Base-by-base conservation (phyloP, 768 basidiomycete genomes). In the Tricholoma bakamatsutake region DNA sequence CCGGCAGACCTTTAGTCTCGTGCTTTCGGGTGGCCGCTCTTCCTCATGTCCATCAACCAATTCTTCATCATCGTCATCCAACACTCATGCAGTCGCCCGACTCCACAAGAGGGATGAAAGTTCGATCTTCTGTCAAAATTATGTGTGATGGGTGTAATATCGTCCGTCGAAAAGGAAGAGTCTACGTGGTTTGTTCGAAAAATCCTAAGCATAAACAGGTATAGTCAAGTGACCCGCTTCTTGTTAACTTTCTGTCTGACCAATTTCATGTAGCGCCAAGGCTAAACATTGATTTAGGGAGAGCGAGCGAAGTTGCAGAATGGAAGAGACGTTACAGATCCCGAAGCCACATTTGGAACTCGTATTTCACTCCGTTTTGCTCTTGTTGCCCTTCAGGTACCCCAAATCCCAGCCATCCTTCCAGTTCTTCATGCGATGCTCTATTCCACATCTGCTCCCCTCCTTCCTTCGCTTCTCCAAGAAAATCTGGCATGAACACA, bases 201-300 rank as follows among this genome's bases (percentile, higher is more conserved):
- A 93, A 98, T 63, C 91, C 95, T 2, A 98, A 96, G 69, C 96
- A 98, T 69, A 98, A 98, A 71, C 95, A 98, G 85, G 95, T 91
- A 56, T 50, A 80, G 65, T 30, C 28, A 50, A 42, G 24, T n/a
- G 33, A 27, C 52, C n/a, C 17, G 37, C 17, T 27, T 11, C 8
- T 35, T 31, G 27, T 54, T 4, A 13, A 9, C 6, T 21, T 52
- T 17, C 28, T 30, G 35, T 57, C 35, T 57, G 58, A 54, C 58
- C 64, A 52, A 67, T 50, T 15, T 17, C 54, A 13, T 55, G 39
- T 66, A 88, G 87, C 83, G 87, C 47, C 87, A 88, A 71, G 87
- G 87, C 60, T 88, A 33, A 52, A 45, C 7, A 37, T 28, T 30
- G 15, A 12, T 28, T 30, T 24, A 24, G 33, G 48, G 18, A 43